Base-by-base conservation (phyloP, 1,139 yeast species). In the Protomyces lactucae-debilis region DNA sequence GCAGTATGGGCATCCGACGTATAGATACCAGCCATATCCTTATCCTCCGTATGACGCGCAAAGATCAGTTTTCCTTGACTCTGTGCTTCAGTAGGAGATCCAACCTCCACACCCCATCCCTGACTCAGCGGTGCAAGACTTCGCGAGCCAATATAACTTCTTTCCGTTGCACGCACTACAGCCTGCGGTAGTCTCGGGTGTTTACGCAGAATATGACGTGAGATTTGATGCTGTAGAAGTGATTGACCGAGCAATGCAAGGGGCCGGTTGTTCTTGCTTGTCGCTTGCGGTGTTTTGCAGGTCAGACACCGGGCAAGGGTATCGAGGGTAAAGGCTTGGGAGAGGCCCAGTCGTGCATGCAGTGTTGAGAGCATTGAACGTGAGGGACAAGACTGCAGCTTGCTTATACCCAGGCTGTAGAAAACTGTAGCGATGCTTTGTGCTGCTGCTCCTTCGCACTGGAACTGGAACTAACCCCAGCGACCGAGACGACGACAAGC, bases 151-250 rank as follows among this genome's bases (percentile, higher is more conserved):
- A 86, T 80, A 73, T 84, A 87, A 5, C 95, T 80, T 70, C 87
- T 85, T 5, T 88, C 84, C 0, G 95, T 91, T 36, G 85, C 82
- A 70, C 85, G 84, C 68, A 90, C 83, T 35, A 92, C 86, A 12
- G 85, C 82, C 70, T 87, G 82, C 37, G 99, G 98, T 68, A 95
- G 80, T 73, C 99, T 83, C 59, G 99, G 99, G 74, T 90, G 90
- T 69, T 82, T 83, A 61, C 86, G 76, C 72, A 90, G 78, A 67
- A 92, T 79, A 71, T 87, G 77, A 74, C 90, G 96, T 40, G 88
- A 81, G 2, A 86, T 86, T 72, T 89, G 87, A 75, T 86, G 90
- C 37, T 87, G 83, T 68, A 93, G 78, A 64, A 93, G 78, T 67
- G 86, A 84, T 72, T 86, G 85, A 64, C 99, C 99, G 72, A 92